Evolutionary conservation across 495 filamentous ascomycete species (phyloP).

Genomic region (Penicillium dipodomyicola): DNA sequence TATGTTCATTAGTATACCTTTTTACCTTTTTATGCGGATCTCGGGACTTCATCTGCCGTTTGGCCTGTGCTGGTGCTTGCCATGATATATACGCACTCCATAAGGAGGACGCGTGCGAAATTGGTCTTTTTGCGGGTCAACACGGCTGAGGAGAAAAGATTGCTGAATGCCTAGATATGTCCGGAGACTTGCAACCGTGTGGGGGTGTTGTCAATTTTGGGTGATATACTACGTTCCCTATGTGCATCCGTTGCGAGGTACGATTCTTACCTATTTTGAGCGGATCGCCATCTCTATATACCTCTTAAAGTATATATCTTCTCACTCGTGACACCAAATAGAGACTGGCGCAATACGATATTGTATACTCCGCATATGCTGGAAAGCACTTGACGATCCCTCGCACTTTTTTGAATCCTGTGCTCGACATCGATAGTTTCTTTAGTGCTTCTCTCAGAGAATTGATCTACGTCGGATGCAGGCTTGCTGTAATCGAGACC

Average conservation of each 20-base stretch:
- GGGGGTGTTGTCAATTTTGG: not conserved
- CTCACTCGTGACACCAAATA: not conserved
- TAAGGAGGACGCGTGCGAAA: not conserved
- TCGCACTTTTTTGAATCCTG: not conserved
- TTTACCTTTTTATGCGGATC: too few relatives aligned
- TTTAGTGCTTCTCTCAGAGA: not conserved
- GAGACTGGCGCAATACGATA: not conserved
- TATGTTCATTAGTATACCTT: not conserved
- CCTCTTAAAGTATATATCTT: not conserved
- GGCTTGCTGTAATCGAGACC: not conserved
- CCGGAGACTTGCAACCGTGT: not conserved
- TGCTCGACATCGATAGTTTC: not conserved
- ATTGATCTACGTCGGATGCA: not conserved
- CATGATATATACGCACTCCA: not conserved
- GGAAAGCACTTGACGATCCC: not conserved
- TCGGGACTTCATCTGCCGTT: not conserved
- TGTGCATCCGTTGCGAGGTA: not conserved
- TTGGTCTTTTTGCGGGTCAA: not conserved
- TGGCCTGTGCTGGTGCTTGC: constrained; percentile 8
- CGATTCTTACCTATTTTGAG: not conserved
- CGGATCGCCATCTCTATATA: not conserved
- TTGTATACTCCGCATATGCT: too few relatives aligned
- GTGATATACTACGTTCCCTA: not conserved
- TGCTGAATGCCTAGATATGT: not conserved
- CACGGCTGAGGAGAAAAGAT: not conserved